Evolutionary conservation across 106 monocot genomes (phyloP).

Genomic region (Dendrobium chrysotoxum): DNA sequence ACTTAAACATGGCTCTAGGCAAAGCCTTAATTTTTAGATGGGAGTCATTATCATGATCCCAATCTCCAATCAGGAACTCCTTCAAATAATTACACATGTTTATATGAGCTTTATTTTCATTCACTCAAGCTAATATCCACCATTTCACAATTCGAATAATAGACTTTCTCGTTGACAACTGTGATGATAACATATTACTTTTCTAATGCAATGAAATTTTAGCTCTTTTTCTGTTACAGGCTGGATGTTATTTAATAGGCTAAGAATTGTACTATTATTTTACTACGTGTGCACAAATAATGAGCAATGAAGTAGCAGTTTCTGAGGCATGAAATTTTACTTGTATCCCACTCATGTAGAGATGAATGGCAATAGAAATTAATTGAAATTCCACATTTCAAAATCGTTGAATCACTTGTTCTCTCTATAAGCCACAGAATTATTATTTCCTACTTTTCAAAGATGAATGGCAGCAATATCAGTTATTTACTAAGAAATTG

Average conservation of each 20-base stretch:
- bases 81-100: no score
- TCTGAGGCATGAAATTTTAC: not conserved
- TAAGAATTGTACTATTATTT: not conserved
- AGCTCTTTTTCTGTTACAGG: not conserved
- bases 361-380: not conserved
- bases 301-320: not conserved
- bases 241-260: not conserved
- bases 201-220: not conserved
- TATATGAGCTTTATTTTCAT: not conserved
- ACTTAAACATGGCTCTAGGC: no score
- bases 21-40: no score
- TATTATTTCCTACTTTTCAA: not conserved
- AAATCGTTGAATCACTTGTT: not conserved
- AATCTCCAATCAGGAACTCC: no score
- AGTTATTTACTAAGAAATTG: not conserved
- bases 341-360: not conserved
- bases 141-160: not conserved
- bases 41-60: no score
- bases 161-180: not conserved
- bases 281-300: not conserved
- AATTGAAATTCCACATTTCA: not conserved
- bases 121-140: not conserved
- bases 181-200: not conserved
- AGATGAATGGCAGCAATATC: not conserved
- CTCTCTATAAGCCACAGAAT: not conserved